A percentile compares a stretch with the other conserved stretches of the same genome.
phyloP scores from a whole-genome alignment of 345 rosid genomes.

The Microthlaspi erraticum region DNA sequence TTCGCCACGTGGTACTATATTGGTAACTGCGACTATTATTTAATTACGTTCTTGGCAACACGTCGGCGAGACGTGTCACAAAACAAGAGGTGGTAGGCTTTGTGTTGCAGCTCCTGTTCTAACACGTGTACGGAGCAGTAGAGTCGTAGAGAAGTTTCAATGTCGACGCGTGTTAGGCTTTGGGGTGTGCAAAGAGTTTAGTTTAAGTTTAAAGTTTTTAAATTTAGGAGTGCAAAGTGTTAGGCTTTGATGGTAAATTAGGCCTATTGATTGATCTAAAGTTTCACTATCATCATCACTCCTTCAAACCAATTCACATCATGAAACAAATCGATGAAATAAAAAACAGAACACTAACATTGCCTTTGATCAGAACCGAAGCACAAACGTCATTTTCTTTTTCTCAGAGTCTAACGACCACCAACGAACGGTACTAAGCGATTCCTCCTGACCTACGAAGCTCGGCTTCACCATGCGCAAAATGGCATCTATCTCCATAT shows the following conservation, averaged over 20 bases:
- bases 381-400: background rate
- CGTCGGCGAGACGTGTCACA: constrained; percentile 18
- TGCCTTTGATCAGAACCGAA: constrained; percentile 1
- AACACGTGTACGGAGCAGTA: constrained; percentile 32
- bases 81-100: constrained; percentile 38
- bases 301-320: background rate
- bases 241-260: background rate
- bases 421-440: background rate
- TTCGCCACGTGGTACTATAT: constrained; percentile 9
- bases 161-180: constrained; percentile 26
- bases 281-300: background rate
- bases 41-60: constrained; percentile 25
- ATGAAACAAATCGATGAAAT: background rate
- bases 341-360: constrained; percentile 3
- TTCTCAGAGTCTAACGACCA: constrained; percentile 11
- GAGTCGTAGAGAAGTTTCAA: constrained; percentile 7
- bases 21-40: constrained; percentile 24
- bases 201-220: background rate
- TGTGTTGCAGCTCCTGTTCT: constrained; percentile 16
- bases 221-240: background rate
- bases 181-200: background rate
- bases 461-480: constrained; percentile 87
- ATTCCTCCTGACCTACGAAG: constrained; percentile 55
- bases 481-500: constrained; percentile 89
- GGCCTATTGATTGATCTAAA: background rate